A percentile compares a stretch with the other conserved stretches of the same genome.
phyloP scores from a whole-genome alignment of 2,329 filamentous ascomycete species.

The Aspergillus cejpii region DNA sequence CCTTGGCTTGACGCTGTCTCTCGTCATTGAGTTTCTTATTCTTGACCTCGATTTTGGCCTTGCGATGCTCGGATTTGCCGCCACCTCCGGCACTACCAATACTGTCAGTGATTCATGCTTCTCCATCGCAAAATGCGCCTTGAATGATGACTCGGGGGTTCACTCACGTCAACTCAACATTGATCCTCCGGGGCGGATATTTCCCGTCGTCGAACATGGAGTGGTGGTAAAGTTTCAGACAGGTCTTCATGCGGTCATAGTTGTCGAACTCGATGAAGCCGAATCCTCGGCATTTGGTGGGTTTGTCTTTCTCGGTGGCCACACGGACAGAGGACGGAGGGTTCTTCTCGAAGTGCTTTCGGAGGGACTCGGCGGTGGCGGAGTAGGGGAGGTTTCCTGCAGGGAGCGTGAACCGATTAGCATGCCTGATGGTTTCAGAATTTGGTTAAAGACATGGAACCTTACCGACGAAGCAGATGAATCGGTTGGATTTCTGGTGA shows the following conservation, averaged over 20 bases:
- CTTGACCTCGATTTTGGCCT: constrained; percentile 73
- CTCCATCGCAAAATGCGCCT: not conserved
- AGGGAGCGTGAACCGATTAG: not conserved
- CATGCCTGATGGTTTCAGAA: not conserved
- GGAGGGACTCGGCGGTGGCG: constrained; percentile 63
- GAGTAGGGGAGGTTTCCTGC: constrained; percentile 81
- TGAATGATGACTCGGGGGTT: not conserved
- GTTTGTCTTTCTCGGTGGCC: constrained; percentile 59
- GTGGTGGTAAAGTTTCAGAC: constrained; percentile 85
- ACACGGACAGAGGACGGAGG: constrained; percentile 65
- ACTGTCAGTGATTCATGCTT: constrained; percentile 1
- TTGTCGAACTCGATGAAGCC: constrained; percentile 85
- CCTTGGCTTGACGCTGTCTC: constrained; percentile 49
- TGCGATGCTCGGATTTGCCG: constrained; percentile 67
- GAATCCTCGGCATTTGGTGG: constrained; percentile 63
- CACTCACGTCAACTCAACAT: constrained; percentile 80
- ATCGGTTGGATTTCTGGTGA: constrained; percentile 47
- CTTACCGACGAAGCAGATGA: constrained; percentile 72
- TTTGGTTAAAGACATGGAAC: no score
- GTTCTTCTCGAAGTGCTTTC: constrained; percentile 70
- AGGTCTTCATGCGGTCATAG: constrained; percentile 87
- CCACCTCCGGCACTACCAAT: constrained; percentile 64
- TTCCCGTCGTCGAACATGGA: constrained; percentile 60
- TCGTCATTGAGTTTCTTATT: constrained; percentile 76
- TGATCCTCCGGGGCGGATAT: constrained; percentile 64